phyloP scores from a whole-genome alignment of 495 filamentous ascomycete genomes.

The Daldinia decipiens region DNA sequence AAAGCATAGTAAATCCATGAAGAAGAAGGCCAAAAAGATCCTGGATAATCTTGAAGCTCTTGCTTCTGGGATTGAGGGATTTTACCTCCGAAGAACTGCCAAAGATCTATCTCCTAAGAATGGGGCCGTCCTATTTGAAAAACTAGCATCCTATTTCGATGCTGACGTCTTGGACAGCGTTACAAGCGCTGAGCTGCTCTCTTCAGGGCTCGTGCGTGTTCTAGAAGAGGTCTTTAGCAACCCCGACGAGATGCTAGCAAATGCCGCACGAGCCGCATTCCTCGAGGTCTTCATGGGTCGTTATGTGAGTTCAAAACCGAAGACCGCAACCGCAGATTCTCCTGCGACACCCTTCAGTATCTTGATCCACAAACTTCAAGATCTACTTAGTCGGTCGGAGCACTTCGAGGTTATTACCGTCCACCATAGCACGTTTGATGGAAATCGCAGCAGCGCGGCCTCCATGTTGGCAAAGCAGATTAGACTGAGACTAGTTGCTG shows the following conservation, averaged over 20 bases:
- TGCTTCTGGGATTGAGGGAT: conserved; percentile 73
- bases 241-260: conserved; percentile 63
- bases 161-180: conserved; percentile 88
- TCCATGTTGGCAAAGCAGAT: conserved; percentile 98
- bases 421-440: conserved; percentile 90
- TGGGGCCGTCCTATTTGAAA: conserved; percentile 74
- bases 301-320: conserved; percentile 68
- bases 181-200: conserved; percentile 94
- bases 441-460: conserved; percentile 88
- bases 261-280: conserved; percentile 80
- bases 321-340: conserved; percentile 69
- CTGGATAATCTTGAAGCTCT: conserved; percentile 76
- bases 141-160: conserved; percentile 87
- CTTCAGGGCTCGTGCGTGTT: conserved; percentile 85
- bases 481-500: conserved; percentile 85
- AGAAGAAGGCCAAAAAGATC: conserved; percentile 79
- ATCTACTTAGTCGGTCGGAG: conserved; percentile 93
- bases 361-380: conserved; percentile 92
- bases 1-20: conserved; percentile 72
- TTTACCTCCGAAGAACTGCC: conserved; percentile 67
- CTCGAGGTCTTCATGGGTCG: conserved; percentile 93
- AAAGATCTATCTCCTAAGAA: conserved; percentile 56
- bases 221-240: conserved; percentile 85
- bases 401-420: conserved; percentile 98
- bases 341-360: conserved; percentile 88